These are phyloP conservation scores for Hammondia hammondi DNA, from an alignment of 169 alveolate genomes.

Conservation along the genomic window DNA sequence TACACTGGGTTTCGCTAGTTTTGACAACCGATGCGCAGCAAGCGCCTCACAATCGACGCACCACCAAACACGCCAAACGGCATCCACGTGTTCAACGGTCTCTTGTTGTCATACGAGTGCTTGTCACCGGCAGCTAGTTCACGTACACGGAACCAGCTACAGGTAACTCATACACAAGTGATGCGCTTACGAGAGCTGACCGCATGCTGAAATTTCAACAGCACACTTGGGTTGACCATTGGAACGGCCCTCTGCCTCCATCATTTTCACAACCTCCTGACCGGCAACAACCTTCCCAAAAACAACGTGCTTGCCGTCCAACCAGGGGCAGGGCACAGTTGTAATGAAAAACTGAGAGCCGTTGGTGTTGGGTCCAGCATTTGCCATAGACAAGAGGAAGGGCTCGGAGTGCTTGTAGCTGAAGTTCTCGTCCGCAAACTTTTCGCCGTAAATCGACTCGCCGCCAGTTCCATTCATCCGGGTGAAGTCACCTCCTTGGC, in stretches of 20 bases:
- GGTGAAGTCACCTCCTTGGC: constrained; percentile 99
- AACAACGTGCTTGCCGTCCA: constrained; percentile 96
- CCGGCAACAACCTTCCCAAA: constrained; percentile 95
- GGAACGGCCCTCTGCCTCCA: constrained; percentile 86
- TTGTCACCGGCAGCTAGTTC: neutral
- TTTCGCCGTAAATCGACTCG: constrained; percentile 92
- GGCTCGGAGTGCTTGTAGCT: constrained; percentile 90
- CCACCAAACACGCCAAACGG: neutral
- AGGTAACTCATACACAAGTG: neutral
- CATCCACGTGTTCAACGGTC: neutral
- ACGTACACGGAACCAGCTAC: neutral
- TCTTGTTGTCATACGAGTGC: neutral
- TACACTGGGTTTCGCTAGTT: too few relatives aligned
- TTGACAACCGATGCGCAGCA: constrained; percentile 9
- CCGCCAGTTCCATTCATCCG: constrained; percentile 92
- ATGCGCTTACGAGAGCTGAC: constrained; percentile 76
- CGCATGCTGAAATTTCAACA: constrained; percentile 93
- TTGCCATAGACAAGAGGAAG: constrained; percentile 96
- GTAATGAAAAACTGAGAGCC: constrained; percentile 98
- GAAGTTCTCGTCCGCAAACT: constrained; percentile 95
- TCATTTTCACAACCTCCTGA: constrained; percentile 91
- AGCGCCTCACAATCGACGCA: neutral
- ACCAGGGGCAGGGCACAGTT: constrained; percentile 95
- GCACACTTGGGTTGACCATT: constrained; percentile 73
- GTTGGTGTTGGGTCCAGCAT: constrained; percentile 97